Conservation (phyloP, 1,284 basidiomycete genomes). For the Tremellales sp. region DNA sequence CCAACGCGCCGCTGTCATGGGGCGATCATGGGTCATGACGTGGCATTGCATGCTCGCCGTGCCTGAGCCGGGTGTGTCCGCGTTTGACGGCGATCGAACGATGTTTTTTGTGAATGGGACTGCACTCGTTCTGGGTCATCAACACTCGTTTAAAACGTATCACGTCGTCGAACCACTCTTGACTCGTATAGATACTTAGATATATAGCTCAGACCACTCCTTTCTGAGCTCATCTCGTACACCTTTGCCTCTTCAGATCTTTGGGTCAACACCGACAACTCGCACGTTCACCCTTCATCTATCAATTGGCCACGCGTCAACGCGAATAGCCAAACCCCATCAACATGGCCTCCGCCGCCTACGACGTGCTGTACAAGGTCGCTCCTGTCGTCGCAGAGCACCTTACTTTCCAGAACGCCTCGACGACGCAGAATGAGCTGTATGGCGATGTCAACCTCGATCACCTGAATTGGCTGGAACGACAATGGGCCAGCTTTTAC, state of each 20-base stretch:
- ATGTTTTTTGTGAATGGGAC: neutral
- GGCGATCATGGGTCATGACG: too few relatives aligned
- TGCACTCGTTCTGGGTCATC: neutral
- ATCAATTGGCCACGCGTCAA: too few relatives aligned
- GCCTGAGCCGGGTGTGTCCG: too few relatives aligned
- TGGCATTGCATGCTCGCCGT: too few relatives aligned
- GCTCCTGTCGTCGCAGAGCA: constrained; percentile 39
- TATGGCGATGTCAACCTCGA: constrained; percentile 56
- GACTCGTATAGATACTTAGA: neutral
- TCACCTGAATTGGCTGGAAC: constrained; percentile 69
- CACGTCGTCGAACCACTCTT: too few relatives aligned
- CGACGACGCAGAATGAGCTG: constrained; percentile 39
- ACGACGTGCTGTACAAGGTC: constrained; percentile 40
- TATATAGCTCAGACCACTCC: neutral
- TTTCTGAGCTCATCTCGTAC: neutral
- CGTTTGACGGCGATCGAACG: neutral
- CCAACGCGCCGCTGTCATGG: too few relatives aligned
- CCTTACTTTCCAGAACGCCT: constrained; percentile 39
- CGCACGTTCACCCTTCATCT: neutral
- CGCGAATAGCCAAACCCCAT: constrained; percentile 2
- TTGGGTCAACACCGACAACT: too few relatives aligned
- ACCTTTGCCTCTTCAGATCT: neutral
- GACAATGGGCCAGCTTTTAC: constrained; percentile 78
- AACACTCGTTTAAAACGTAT: neutral
- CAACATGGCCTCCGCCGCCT: constrained; percentile 33